Evolutionary conservation across 345 rosid genomes (phyloP), one percentile per base, ranked within the genome.

Genomic region (Gossypium sturtianum): DNA sequence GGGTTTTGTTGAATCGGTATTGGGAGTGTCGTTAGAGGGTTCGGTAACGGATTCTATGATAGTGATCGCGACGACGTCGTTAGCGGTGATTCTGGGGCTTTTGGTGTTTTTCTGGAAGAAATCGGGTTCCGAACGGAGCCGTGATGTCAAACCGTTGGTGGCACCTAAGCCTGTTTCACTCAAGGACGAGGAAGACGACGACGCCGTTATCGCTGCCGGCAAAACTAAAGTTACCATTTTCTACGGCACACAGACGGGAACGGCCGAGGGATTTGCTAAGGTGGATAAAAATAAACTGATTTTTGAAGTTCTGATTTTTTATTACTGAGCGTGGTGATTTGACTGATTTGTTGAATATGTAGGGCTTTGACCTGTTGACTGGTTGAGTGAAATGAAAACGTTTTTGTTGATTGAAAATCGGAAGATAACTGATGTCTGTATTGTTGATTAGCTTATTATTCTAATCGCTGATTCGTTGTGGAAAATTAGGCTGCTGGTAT

Each of bases 231-330:
- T 89, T 66, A 81, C 89, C 72, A 64, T 89, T 38, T 82, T 89
- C 52, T 89, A 76, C 78, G 93, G 91, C 66, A 89, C 93, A 38
- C 93, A 89, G 82, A 89, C 93, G 10, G 93, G 93, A 34, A 87
- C 93, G 0, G 93, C 93, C 2, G 93, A 89, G 80, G 93, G 93
- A 51, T 89, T 89, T 62, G 91, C 93, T 41, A 89, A 89, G 90
- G 89, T 89, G 20, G 34, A 22, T 16, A 11, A n/a, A 16, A n/a
- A 2, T 8, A 49, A 16, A n/a, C 12, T 11, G 22, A 34, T 34
- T 34, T 34, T 34, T 20, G 23, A 2, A 47, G 12, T 59, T 60
- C 19, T 27, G 11, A 34, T 3, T 53, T 54, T 53, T 70, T 61
- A 34, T 27, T 51, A 12, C 15, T 51, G 73, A 25, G 16, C 52